phyloP scores from a whole-genome alignment of 257 asterid genomes.

The Solanum tarapatanum region DNA sequence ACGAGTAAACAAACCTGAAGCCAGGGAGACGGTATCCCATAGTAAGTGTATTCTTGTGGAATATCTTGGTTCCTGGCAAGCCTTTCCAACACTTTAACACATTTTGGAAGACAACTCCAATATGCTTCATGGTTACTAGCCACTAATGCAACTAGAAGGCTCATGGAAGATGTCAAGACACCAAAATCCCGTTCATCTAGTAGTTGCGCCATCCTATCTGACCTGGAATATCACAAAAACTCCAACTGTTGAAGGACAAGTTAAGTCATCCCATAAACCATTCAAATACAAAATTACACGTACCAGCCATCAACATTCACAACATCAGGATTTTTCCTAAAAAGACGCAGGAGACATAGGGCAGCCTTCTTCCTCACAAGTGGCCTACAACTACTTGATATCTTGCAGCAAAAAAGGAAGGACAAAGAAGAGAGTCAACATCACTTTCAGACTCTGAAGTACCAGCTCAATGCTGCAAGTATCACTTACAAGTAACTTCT shows the following conservation, averaged over 20 bases:
- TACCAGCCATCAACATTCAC: slow-evolving; percentile 99
- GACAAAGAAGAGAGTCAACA: slow-evolving; percentile 1
- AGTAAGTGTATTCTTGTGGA: slow-evolving; percentile 97
- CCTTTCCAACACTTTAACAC: slow-evolving; percentile 86
- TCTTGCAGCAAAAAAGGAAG: slow-evolving; percentile 25
- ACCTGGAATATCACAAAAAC: slow-evolving; percentile 45
- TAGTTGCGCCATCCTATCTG: slow-evolving; percentile 93
- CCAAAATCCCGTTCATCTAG: slow-evolving; percentile 99
- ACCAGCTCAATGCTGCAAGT: slow-evolving; percentile 8
- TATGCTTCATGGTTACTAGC: slow-evolving; percentile 90
- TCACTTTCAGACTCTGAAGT: background rate
- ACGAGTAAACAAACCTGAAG: slow-evolving; percentile 64
- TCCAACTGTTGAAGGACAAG: background rate
- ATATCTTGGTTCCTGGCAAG: slow-evolving; percentile 90
- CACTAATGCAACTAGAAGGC: slow-evolving; percentile 94
- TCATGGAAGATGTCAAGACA: slow-evolving; percentile 93
- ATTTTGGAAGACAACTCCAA: slow-evolving; percentile 97
- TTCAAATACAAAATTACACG: background rate
- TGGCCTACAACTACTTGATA: slow-evolving; percentile 96
- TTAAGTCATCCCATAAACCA: background rate
- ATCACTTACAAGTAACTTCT: slow-evolving; percentile 84
- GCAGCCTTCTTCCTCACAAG: slow-evolving; percentile 99
- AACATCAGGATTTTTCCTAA: slow-evolving; percentile 92
- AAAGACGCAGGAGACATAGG: slow-evolving; percentile 88
- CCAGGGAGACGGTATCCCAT: slow-evolving; percentile 99